Evolutionary conservation across 495 filamentous ascomycete genomes (phyloP).

Genomic region (Arthonia radiata): DNA sequence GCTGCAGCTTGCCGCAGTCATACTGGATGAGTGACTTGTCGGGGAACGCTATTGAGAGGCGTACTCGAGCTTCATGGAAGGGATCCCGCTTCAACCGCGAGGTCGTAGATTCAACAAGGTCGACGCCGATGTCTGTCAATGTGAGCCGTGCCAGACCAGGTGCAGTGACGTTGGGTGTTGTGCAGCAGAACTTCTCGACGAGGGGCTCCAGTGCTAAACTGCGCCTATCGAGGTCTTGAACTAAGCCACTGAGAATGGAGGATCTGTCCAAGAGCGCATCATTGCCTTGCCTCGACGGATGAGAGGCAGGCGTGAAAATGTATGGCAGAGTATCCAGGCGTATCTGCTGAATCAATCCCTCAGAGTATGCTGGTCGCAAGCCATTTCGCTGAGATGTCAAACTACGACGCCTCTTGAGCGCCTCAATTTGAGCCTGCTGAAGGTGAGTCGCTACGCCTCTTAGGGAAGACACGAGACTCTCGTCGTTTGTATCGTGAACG

Average conservation of each 20-base stretch:
- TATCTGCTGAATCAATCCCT: no score
- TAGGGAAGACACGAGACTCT: no score
- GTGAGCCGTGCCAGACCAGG: conserved; percentile 32
- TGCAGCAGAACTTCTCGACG: conserved; percentile 72
- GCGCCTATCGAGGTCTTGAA: conserved; percentile 47
- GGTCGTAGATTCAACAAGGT: conserved; percentile 15
- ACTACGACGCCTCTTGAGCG: no score
- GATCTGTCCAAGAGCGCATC: no score
- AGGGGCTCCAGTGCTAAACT: conserved; percentile 41
- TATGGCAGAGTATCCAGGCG: no score
- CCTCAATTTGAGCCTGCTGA: no score
- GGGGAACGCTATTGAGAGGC: conserved; percentile 84
- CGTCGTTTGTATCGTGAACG: no score
- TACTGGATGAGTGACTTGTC: conserved; percentile 90
- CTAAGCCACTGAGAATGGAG: conserved; percentile 40
- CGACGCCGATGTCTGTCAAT: conserved; percentile 12
- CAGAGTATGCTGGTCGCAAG: no score
- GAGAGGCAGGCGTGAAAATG: no score
- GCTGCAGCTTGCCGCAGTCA: conserved; percentile 92
- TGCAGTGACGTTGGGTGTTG: conserved; percentile 70
- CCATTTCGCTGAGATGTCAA: no score
- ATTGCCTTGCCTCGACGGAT: no score
- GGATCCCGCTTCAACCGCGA: conserved; percentile 36
- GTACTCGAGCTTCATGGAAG: conserved; percentile 84
- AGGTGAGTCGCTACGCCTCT: no score